A percentile compares a stretch with the other conserved stretches of the same genome.
These are phyloP conservation scores for Pythium dissimile DNA, from an alignment of 352 stramenopile species.

Conservation along the genomic window DNA sequence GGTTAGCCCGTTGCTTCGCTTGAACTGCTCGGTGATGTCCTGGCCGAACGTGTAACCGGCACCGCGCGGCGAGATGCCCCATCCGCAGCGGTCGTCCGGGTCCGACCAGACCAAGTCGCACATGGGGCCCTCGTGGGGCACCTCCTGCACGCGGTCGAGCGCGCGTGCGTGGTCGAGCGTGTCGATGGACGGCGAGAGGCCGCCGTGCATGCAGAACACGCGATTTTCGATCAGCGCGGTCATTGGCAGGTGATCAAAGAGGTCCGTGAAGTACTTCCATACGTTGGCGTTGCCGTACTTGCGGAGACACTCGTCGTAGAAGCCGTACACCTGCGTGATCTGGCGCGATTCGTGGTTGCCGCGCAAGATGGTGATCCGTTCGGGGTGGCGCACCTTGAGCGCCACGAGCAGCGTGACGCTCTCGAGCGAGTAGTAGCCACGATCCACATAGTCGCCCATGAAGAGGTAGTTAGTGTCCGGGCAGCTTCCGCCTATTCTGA, in stretches of 20 bases:
- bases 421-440: slow-evolving; percentile 86
- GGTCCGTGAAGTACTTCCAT: slow-evolving; percentile 90
- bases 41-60: slow-evolving; percentile 87
- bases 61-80: slow-evolving; percentile 83
- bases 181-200: slow-evolving; percentile 85
- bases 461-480: slow-evolving; percentile 91
- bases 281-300: slow-evolving; percentile 86
- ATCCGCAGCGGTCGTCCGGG: slow-evolving; percentile 83
- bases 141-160: slow-evolving; percentile 84
- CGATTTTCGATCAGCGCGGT: slow-evolving; percentile 87
- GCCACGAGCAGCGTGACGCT: slow-evolving; percentile 79
- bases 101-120: slow-evolving; percentile 89
- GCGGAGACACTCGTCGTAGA: slow-evolving; percentile 70
- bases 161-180: slow-evolving; percentile 83
- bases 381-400: slow-evolving; percentile 82
- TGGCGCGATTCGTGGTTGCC: slow-evolving; percentile 63
- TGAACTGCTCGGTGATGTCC: slow-evolving; percentile 89
- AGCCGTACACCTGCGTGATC: slow-evolving; percentile 64
- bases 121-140: slow-evolving; percentile 86
- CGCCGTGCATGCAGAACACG: slow-evolving; percentile 89
- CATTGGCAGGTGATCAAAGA: slow-evolving; percentile 88
- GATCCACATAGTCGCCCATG: slow-evolving; percentile 90
- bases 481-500: slow-evolving; percentile 84
- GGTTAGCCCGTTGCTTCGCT: slow-evolving; percentile 84
- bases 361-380: slow-evolving; percentile 81